These are phyloP conservation scores for Trichoderma afroharzianum DNA, from an alignment of 2,329 filamentous ascomycete genomes.

Conservation along the genomic window DNA sequence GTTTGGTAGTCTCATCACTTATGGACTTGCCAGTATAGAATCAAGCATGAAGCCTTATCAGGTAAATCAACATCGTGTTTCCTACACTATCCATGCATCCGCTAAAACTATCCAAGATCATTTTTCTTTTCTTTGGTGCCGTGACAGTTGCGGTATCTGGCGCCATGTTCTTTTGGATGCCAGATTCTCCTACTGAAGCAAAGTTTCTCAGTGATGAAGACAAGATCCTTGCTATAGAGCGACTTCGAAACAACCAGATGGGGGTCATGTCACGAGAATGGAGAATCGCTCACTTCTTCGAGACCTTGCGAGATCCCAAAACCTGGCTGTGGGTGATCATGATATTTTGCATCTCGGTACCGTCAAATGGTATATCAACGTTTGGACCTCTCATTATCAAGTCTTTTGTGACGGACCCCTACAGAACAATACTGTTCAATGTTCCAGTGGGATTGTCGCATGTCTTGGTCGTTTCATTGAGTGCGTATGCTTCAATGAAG, in stretches of 20 bases:
- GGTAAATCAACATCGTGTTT: constrained; percentile 25
- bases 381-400: constrained; percentile 60
- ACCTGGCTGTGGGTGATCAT: constrained; percentile 57
- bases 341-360: constrained; percentile 54
- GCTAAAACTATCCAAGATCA: constrained; percentile 35
- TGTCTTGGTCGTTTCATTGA: constrained; percentile 54
- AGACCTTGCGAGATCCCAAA: constrained; percentile 55
- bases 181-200: constrained; percentile 48
- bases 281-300: constrained; percentile 49
- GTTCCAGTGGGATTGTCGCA: constrained; percentile 59
- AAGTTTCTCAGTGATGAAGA: constrained; percentile 50
- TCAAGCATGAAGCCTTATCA: constrained; percentile 47
- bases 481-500: constrained; percentile 52
- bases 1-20: constrained; percentile 54
- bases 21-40: constrained; percentile 56
- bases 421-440: constrained; percentile 57
- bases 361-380: constrained; percentile 54
- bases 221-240: constrained; percentile 51
- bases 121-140: constrained; percentile 52
- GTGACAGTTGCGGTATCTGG: constrained; percentile 46
- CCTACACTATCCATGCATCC: not conserved
- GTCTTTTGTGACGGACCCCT: constrained; percentile 54
- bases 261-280: constrained; percentile 51
- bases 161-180: constrained; percentile 46
- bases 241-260: constrained; percentile 53